Conservation (phyloP, 129 eudicot species). For the Centella asiatica region DNA sequence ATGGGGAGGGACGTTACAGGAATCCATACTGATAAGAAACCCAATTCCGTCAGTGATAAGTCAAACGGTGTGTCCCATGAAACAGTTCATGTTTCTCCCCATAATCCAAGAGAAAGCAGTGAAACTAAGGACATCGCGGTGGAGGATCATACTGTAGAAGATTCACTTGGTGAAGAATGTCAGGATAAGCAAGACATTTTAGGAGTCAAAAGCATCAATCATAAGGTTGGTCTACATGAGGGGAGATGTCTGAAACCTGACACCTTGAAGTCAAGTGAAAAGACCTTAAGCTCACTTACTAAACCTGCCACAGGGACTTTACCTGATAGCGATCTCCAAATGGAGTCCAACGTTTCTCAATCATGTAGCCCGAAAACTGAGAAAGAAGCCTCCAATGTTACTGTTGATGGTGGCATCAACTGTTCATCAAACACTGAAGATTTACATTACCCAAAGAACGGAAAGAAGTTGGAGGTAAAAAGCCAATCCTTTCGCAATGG, state of each 20-base stretch:
- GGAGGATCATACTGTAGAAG: constrained; percentile 32
- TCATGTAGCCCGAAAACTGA: constrained; percentile 19
- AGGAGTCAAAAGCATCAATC: constrained; percentile 35
- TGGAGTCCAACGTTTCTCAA: constrained; percentile 10
- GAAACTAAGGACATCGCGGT: constrained; percentile 25
- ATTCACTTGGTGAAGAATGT: constrained; percentile 26
- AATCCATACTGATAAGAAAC: constrained; percentile 47
- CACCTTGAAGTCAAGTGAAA: constrained; percentile 54
- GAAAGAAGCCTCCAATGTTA: constrained; percentile 24
- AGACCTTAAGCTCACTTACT: constrained; percentile 37
- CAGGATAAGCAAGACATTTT: constrained; percentile 46
- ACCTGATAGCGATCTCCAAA: constrained; percentile 15
- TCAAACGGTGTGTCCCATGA: constrained; percentile 43
- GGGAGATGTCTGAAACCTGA: constrained; percentile 38
- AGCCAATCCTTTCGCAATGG: constrained; percentile 2
- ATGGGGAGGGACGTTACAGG: constrained; percentile 81
- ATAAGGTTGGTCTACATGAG: constrained; percentile 28
- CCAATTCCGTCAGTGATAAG: constrained; percentile 30
- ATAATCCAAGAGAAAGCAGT: constrained; percentile 26
- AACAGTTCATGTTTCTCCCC: constrained; percentile 33
- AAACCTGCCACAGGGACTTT: constrained; percentile 42
- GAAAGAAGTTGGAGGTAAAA: constrained; percentile 47
- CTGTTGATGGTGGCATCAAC: constrained; percentile 25
- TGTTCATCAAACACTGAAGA: constrained; percentile 32
- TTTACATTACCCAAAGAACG: constrained; percentile 33